These are phyloP conservation scores for Candida glucosophila DNA, from an alignment of 1,139 yeast genomes.

Conservation along the genomic window DNA sequence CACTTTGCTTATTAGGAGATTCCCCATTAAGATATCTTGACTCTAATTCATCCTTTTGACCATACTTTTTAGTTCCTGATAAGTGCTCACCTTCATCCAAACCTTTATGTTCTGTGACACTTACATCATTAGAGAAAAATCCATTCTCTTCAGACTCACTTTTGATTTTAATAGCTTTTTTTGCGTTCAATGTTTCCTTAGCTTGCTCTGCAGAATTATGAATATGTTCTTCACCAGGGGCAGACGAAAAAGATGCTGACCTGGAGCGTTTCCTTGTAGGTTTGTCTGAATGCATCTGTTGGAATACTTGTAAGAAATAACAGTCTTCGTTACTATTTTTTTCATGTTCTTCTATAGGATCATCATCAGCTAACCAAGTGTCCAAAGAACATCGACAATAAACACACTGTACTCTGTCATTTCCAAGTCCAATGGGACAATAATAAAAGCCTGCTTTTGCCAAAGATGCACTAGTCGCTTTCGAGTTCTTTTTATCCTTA, in stretches of 20 bases:
- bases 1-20: too few relatives aligned
- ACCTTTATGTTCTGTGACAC: too few relatives aligned
- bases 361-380: conserved; percentile 66
- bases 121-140: too few relatives aligned
- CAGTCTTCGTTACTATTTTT: conserved; percentile 38
- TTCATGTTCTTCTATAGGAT: conserved; percentile 48
- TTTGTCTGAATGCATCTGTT: too few relatives aligned
- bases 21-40: too few relatives aligned
- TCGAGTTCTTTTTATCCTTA: conserved; percentile 12
- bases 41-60: too few relatives aligned
- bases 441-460: conserved; percentile 50
- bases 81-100: too few relatives aligned
- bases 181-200: neutral
- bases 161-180: neutral
- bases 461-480: conserved; percentile 32
- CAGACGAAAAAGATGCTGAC: conserved; percentile 3
- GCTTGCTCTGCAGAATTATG: neutral
- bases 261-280: too few relatives aligned
- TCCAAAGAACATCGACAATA: conserved; percentile 64
- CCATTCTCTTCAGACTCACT: neutral
- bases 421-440: conserved; percentile 33
- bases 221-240: neutral
- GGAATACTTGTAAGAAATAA: conserved; percentile 25
- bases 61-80: too few relatives aligned
- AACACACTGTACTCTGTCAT: conserved; percentile 63